Percentiles rank a stretch among this genome's conserved stretches.
Conservation (phyloP, 2,329 filamentous ascomycete species). For the Aspergillus sp. region DNA sequence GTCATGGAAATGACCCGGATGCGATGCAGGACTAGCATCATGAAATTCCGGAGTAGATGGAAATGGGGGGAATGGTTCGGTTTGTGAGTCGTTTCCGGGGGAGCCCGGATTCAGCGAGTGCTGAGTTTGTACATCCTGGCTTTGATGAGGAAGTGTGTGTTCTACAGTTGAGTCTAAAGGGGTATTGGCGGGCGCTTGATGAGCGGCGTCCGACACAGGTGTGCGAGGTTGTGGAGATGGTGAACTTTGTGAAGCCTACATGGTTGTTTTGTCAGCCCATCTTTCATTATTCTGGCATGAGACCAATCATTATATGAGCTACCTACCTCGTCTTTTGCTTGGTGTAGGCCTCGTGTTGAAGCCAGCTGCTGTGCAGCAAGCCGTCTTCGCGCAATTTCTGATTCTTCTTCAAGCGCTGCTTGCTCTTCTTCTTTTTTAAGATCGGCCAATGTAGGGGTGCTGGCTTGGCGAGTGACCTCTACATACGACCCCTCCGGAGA, state of each 20-base stretch:
- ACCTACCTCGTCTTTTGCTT: conserved; percentile 33
- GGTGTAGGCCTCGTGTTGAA: conserved; percentile 52
- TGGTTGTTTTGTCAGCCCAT: conserved; percentile 5
- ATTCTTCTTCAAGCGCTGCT: conserved; percentile 57
- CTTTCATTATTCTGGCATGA: background rate
- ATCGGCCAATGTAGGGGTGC: conserved; percentile 54
- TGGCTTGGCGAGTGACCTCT: conserved; percentile 32
- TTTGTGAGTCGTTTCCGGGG: conserved; percentile 23
- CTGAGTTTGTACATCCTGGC: conserved; percentile 3
- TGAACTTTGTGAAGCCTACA: background rate
- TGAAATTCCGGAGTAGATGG: conserved; percentile 13
- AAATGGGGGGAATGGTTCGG: conserved; percentile 40
- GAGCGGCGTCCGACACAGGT: conserved; percentile 6
- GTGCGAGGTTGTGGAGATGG: conserved; percentile 14
- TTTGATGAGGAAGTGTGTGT: conserved; percentile 2
- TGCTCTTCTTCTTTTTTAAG: conserved; percentile 60
- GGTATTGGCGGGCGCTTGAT: conserved; percentile 11
- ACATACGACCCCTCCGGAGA: conserved; percentile 27
- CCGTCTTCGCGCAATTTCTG: conserved; percentile 54
- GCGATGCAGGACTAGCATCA: conserved; percentile 7
- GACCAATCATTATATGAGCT: background rate
- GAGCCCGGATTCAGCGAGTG: conserved; percentile 15
- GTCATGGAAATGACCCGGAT: conserved; percentile 2
- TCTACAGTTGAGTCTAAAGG: conserved; percentile 16
- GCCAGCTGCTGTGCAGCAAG: conserved; percentile 59